Percentiles rank a stretch among this genome's conserved stretches.
Conservation (phyloP, 257 asterid species). For the Verbascum thapsus region DNA sequence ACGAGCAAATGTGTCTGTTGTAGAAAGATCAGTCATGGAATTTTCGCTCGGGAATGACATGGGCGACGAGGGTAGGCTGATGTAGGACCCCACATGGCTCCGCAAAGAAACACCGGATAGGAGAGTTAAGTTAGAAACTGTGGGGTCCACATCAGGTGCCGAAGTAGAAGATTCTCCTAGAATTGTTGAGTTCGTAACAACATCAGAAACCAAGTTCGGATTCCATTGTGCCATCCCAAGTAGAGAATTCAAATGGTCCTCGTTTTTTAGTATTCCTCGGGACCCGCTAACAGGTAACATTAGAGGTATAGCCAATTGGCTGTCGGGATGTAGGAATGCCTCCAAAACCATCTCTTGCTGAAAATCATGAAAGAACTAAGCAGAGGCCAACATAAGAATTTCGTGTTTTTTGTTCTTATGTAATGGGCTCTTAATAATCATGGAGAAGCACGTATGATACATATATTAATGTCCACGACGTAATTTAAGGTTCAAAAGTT, state of each 20-base stretch:
- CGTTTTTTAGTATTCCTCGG: constrained; percentile 28
- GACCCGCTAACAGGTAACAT: constrained; percentile 23
- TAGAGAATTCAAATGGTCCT: constrained; percentile 20
- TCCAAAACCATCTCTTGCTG: constrained; percentile 41
- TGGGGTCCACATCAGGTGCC: constrained; percentile 20
- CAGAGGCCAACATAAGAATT: constrained; percentile 15
- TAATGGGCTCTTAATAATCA: constrained; percentile 3
- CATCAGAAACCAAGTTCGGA: constrained; percentile 24
- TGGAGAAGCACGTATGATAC: background rate
- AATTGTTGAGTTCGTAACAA: constrained; percentile 20
- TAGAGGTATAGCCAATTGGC: constrained; percentile 25
- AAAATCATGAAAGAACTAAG: constrained; percentile 22
- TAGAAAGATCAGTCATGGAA: constrained; percentile 22
- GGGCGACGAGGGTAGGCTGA: constrained; percentile 27
- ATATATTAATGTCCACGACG: background rate
- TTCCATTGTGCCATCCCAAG: constrained; percentile 34
- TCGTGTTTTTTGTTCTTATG: background rate
- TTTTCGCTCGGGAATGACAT: constrained; percentile 30
- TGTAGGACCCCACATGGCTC: constrained; percentile 36
- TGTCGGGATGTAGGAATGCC: constrained; percentile 30
- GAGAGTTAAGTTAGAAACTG: constrained; percentile 18
- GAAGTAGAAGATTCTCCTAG: constrained; percentile 24
- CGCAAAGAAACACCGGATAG: constrained; percentile 30
- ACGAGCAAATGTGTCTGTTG: constrained; percentile 22
- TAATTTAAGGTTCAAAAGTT: background rate